Base-by-base conservation (phyloP, 2,329 filamentous ascomycete species). In the Pseudogymnoascus sp. region DNA sequence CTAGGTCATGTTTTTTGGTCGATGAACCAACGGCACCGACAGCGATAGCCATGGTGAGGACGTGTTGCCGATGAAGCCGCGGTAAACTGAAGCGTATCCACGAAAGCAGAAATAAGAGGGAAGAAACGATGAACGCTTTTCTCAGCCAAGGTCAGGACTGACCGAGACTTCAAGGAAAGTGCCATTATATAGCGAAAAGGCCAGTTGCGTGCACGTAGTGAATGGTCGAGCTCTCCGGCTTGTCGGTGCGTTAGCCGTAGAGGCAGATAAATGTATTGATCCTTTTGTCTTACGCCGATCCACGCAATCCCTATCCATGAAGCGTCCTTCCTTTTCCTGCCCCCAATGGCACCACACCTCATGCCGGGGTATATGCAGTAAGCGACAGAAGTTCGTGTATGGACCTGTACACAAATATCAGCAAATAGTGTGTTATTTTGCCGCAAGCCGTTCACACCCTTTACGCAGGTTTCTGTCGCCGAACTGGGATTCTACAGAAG, bases 1-100 rank as follows among this genome's bases (percentile, higher is more conserved):
- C 73, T 40, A 75, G 66, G 43, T 76, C 73, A 16, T 72, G 70
- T 65, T 70, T 64, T 63, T 68, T 65, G n/a, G 64, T 61, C 36
- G 62, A 65, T 5, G 23, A 25, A 5, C 60, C 60, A 9, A 62
- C 37, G n/a, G 46, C 46, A 9, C 46, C 46, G 16, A 56, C 3
- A 12, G n/a, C n/a, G 25, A 56, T 4, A 56, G n/a, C 8, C 46
- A 56, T 56, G 5, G 9, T 16, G 23, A 56, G n/a, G 28, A 56
- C 2, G 25, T 56, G n/a, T 34, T 34, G 46, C 46, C 9, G 9
- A 16, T 34, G 28, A 31, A 12, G 46, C 28, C n/a, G 46, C 25
- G 3, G 8, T 11, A 31, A 28, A 31, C 8, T 53, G 46, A 53
- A 53, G 46, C 43, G 43, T 49, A 28, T 49, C 23, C 43, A 31